These are phyloP conservation scores for Gossypium ekmanianum DNA, from an alignment of 345 rosid genomes.

Conservation along the genomic window DNA sequence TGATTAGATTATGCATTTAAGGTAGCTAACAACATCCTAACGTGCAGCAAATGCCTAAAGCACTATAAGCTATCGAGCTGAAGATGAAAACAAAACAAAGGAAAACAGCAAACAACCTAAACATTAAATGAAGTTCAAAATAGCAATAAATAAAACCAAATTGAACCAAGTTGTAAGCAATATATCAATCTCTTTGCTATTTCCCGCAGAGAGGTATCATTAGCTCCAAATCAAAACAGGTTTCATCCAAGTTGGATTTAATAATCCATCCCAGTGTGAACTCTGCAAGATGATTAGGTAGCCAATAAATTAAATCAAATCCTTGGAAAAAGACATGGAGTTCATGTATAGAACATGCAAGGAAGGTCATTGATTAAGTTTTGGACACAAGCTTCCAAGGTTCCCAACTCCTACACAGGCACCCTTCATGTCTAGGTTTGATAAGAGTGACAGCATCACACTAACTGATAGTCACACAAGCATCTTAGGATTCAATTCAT, in stretches of 20 bases:
- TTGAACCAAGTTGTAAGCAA: background rate
- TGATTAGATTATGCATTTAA: background rate
- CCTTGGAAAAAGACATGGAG: background rate
- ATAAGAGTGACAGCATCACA: background rate
- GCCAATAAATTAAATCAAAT: background rate
- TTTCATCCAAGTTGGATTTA: slow-evolving; percentile 4
- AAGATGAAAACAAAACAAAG: background rate
- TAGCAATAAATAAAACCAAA: background rate
- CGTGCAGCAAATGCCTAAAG: background rate
- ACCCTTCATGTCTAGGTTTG: background rate
- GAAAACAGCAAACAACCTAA: background rate
- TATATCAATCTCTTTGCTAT: background rate
- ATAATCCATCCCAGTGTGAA: background rate
- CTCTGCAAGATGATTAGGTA: background rate
- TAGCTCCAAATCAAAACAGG: background rate
- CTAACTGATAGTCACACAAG: background rate
- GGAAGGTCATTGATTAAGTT: background rate
- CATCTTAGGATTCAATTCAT: background rate
- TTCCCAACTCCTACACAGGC: background rate
- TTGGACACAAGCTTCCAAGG: background rate
- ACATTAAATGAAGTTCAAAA: background rate
- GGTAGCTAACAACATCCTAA: background rate
- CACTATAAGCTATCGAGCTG: background rate
- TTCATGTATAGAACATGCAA: background rate
- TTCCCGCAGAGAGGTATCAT: background rate